These are phyloP conservation scores for Pleurotus sapidus DNA, from an alignment of 768 basidiomycete species.

Conservation along the genomic window DNA sequence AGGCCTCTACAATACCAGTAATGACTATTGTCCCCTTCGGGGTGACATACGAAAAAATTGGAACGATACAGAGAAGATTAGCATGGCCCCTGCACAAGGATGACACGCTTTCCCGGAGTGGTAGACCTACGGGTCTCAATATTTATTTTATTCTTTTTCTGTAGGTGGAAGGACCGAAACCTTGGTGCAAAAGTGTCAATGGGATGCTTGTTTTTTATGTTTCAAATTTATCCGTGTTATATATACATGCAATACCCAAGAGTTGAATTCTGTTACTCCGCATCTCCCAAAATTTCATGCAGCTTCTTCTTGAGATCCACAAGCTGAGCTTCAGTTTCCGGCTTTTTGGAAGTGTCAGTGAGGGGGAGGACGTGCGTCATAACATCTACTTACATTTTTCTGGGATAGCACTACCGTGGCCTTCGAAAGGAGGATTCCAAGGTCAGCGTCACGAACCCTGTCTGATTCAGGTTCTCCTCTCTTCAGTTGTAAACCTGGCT, in stretches of 20 bases:
- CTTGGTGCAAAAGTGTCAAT: neutral
- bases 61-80: conserved; percentile 99
- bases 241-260: neutral
- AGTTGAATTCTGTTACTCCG: neutral
- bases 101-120: conserved; percentile 98
- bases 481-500: conserved; percentile 3
- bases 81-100: conserved; percentile 99
- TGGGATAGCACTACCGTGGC: conserved; percentile 1
- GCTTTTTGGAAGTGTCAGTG: neutral
- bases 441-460: neutral
- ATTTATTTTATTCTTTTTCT: conserved; percentile 37
- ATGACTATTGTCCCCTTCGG: conserved; percentile 66
- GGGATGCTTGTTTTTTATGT: too few relatives aligned
- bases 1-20: neutral
- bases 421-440: conserved; percentile 1
- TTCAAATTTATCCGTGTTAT: too few relatives aligned
- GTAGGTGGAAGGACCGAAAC: neutral
- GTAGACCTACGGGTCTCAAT: conserved; percentile 64
- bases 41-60: conserved; percentile 98
- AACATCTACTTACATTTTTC: neutral
- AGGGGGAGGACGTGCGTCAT: neutral
- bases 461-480: neutral
- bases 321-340: conserved; percentile 3
- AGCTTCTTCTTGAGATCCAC: conserved; percentile 1
- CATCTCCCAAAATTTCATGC: conserved; percentile 1